Base-by-base conservation (phyloP, 345 rosid genomes). In the Dipteronia sinensis region DNA sequence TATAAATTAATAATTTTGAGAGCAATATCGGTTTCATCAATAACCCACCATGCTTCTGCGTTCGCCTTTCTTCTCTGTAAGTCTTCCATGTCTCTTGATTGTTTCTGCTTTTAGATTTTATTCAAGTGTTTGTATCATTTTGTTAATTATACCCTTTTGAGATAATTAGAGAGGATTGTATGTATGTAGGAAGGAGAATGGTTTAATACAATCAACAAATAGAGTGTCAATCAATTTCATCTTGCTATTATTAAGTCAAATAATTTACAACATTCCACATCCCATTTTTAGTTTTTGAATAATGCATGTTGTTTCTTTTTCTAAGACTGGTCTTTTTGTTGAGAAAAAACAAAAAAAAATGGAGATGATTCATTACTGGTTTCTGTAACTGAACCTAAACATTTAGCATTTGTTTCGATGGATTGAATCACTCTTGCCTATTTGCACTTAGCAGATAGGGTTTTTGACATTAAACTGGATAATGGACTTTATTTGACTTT, bases 31-130 rank as follows among this genome's bases (percentile, higher is more conserved):
- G 27, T 7, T 8, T 25, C 27, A 53, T 2, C 46, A 34, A 31
- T n/a, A 31, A 38, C 71, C 17, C 71, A 38, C 55, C 49, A 73
- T 73, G 76, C 56, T 61, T 61, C 67, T 62, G 67, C 68, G 59
- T 73, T 44, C 49, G 23, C 58, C 56, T 17, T 44, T 25, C 22
- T 62, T 62, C 17, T 25, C 68, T 58, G 76, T 59, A 59, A 72
- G 76, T 65, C 23, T 65, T 64, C 42, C 23, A 6, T 25, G 62
- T 49, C 38, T 1, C 27, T 67, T 10, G 10, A 49, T 64, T 16
- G 15, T 64, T 15, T 11, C 9, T 42, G 17, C 46, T 3, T 67
- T 38, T 67, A n/a, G 31, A 23, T 16, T 15, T 23, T 15, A 2
- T 49, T 49, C 3, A 53, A 53, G 58, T 53, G 58, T 53, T 53